Conservation (phyloP, 2,329 filamentous ascomycete genomes). For the Colletotrichum filicis region DNA sequence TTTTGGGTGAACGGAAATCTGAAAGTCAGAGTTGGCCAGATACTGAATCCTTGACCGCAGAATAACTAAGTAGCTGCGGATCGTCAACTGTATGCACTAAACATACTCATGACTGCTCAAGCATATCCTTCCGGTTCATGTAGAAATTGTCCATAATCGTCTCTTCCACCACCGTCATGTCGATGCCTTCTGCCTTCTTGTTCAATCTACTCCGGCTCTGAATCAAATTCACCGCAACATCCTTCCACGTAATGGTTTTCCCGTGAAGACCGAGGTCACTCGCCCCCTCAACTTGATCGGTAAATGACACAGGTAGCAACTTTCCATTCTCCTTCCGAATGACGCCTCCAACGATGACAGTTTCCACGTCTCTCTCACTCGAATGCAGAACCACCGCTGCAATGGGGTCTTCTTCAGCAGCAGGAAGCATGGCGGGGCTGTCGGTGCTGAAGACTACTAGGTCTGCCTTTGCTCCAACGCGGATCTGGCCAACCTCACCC, state of each 20-base stretch:
- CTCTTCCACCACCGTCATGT: constrained; percentile 13
- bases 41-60: not conserved
- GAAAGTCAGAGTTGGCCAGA: not conserved
- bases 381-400: constrained; percentile 55
- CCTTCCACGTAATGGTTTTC: constrained; percentile 1
- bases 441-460: constrained; percentile 57
- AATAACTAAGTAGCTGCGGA: not conserved
- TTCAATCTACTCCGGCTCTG: constrained; percentile 12
- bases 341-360: constrained; percentile 54
- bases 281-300: not conserved
- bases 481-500: constrained; percentile 54
- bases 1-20: not conserved
- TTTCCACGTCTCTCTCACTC: constrained; percentile 51
- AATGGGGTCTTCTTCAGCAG: constrained; percentile 52
- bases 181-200: not conserved
- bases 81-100: not conserved
- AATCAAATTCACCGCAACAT: not conserved
- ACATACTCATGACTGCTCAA: not conserved
- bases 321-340: constrained; percentile 49
- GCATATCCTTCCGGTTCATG: constrained; percentile 8
- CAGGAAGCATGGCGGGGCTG: constrained; percentile 47
- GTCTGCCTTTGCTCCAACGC: constrained; percentile 59
- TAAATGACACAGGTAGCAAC: constrained; percentile 33
- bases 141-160: not conserved
- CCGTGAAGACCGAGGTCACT: not conserved